These are phyloP conservation scores for Fraxinus sp. DNA, from an alignment of 305 asterid species.

Conservation along the genomic window DNA sequence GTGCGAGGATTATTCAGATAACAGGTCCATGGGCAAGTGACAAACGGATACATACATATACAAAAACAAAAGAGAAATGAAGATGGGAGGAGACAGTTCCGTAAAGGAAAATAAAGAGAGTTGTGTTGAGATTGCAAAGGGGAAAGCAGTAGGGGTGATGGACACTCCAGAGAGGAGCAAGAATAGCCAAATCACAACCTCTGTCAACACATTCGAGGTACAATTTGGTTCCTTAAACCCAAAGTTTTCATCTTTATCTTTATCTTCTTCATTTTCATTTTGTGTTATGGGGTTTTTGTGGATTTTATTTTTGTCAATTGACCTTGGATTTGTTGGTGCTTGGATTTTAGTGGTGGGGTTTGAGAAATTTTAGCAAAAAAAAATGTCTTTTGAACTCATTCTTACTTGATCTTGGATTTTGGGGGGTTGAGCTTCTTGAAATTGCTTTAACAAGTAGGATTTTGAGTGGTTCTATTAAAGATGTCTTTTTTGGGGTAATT, in stretches of 20 bases:
- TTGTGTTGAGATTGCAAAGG: slow-evolving; percentile 18
- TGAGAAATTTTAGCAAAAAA: not conserved
- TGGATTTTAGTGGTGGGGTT: slow-evolving; percentile 18
- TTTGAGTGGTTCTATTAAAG: slow-evolving; percentile 11
- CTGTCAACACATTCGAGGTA: slow-evolving; percentile 66
- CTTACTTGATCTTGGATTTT: slow-evolving; percentile 18
- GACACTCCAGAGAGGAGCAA: slow-evolving; percentile 83
- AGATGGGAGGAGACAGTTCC: slow-evolving; percentile 33
- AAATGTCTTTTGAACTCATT: slow-evolving; percentile 11
- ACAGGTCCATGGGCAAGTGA: slow-evolving; percentile 29
- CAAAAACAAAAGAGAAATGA: slow-evolving; percentile 30
- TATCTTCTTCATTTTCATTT: not conserved
- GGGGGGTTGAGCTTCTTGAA: slow-evolving; percentile 19
- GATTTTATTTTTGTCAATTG: not conserved
- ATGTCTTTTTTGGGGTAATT: not conserved
- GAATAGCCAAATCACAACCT: slow-evolving; percentile 59
- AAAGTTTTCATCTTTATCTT: slow-evolving; percentile 23
- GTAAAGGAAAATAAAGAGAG: slow-evolving; percentile 21
- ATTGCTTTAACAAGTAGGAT: slow-evolving; percentile 13
- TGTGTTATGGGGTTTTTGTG: not conserved
- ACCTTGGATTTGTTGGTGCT: not conserved
- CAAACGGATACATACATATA: slow-evolving; percentile 16
- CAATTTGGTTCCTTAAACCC: slow-evolving; percentile 12
- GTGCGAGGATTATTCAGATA: slow-evolving; percentile 15
- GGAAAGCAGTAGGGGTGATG: slow-evolving; percentile 55